Base-by-base conservation (phyloP, 176 grass and related monocot species). In the Poa annua region DNA sequence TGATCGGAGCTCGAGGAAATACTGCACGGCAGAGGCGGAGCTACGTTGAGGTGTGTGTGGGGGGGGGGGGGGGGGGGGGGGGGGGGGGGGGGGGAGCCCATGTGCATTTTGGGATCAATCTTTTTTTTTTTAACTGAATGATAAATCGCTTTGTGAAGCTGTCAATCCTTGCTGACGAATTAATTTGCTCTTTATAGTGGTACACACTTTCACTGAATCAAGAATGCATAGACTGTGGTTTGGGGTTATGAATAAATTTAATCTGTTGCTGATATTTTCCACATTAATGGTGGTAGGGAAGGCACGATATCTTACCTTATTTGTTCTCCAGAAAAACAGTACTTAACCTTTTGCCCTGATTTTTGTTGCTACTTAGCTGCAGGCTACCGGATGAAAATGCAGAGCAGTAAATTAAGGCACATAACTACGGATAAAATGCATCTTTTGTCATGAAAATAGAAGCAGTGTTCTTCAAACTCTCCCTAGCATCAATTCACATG, bases 381-480 rank as follows among this genome's bases (percentile, higher is more conserved):
- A 84, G 47, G 47, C 19, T 56, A 26, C 68, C 44, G 54, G 69
- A 85, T 60, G 69, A 60, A 84, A 66, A 88, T 22, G 47, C 26
- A 11, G 36, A 70, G 4, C 64, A 6, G 36, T 55, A 17, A 22
- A 36, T 20, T 12, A 75, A 49, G 47, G 21, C 15, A 22, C 11
- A 56, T 15, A 42, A 1, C 13, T 36, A 36, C 34, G 61, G 12
- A 5, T 13, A 48, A 54, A 47, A 59, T 59, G 55, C n/a, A 59
- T 59, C 55, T 59, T 59, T 9, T 59, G 55, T 77, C 60, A 33
- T 77, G 72, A 20, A 60, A 63, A 49, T 20, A 11, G 48, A 41
- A 14, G 7, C 6, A 8, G 2, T 35, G 50, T 69, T 83, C 54
- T 53, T 62, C 52, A 60, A 74, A 74, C 54, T 16, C 11, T 42